These are phyloP conservation scores for Naganishia vishniacii DNA, from an alignment of 768 basidiomycete genomes.

Conservation along the genomic window DNA sequence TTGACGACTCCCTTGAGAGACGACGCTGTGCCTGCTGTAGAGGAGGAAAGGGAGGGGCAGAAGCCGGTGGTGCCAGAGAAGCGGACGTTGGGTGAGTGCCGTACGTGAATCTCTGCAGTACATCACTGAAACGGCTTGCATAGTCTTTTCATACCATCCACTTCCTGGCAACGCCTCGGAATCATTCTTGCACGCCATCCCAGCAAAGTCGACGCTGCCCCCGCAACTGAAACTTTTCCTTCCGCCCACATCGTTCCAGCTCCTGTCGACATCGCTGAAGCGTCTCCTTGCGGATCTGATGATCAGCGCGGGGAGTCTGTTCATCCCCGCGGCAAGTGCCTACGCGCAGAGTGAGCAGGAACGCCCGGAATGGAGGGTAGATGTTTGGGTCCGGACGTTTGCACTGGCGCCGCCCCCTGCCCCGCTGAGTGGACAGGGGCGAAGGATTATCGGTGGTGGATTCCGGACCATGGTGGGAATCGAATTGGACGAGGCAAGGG, in stretches of 20 bases:
- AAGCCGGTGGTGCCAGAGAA: neutral
- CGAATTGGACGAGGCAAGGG: slow-evolving; percentile 1
- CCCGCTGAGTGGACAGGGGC: neutral
- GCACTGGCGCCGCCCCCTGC: neutral
- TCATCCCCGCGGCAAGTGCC: neutral
- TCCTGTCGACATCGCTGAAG: slow-evolving; percentile 1
- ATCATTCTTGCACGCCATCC: neutral
- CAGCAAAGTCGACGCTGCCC: neutral
- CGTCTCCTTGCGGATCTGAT: slow-evolving; percentile 12
- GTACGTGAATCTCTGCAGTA: no score
- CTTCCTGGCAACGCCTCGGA: neutral
- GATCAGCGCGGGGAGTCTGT: neutral
- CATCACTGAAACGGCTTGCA: neutral
- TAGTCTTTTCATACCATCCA: slow-evolving; percentile 15
- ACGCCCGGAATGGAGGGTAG: neutral
- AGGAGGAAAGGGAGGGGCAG: neutral
- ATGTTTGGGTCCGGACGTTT: slow-evolving; percentile 7
- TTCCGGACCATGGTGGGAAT: slow-evolving; percentile 17
- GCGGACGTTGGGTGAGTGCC: neutral
- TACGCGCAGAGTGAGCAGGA: neutral
- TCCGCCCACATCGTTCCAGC: slow-evolving; percentile 11
- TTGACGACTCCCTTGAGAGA: no score
- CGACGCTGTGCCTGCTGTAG: neutral
- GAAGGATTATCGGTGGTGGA: slow-evolving; percentile 7
- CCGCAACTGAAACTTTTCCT: neutral